Conservation (phyloP, 2,329 filamentous ascomycete species). For the Aureobasidium subglaciale region DNA sequence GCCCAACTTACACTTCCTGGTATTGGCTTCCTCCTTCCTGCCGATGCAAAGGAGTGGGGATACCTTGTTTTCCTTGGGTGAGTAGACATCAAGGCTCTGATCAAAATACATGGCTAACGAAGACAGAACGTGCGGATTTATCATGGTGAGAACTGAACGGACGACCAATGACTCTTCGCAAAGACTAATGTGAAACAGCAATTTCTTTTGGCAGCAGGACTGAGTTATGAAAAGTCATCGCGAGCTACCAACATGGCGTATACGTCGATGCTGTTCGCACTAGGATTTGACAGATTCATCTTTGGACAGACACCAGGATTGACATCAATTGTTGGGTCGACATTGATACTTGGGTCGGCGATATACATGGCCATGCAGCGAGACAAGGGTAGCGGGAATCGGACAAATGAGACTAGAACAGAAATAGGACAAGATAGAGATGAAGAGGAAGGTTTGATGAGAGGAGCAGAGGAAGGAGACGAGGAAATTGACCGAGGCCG, state of each 20-base stretch:
- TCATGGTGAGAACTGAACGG: slow-evolving; percentile 47
- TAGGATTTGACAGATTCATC: slow-evolving; percentile 56
- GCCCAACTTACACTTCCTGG: slow-evolving; percentile 52
- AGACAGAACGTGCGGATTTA: slow-evolving; percentile 56
- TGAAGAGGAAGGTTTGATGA: slow-evolving; percentile 30
- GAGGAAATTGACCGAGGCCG: slow-evolving; percentile 5
- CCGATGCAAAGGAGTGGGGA: slow-evolving; percentile 52
- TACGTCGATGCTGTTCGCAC: slow-evolving; percentile 62
- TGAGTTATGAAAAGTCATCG: slow-evolving; percentile 61
- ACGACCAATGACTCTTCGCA: not conserved
- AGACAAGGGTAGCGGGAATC: slow-evolving; percentile 27
- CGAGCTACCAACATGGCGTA: slow-evolving; percentile 62
- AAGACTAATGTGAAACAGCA: slow-evolving; percentile 41
- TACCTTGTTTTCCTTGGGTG: slow-evolving; percentile 60
- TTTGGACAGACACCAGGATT: slow-evolving; percentile 53
- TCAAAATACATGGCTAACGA: not conserved
- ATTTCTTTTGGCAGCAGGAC: slow-evolving; percentile 71
- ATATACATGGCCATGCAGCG: slow-evolving; percentile 56
- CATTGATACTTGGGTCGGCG: slow-evolving; percentile 57
- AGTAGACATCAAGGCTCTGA: not conserved
- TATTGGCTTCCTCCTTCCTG: slow-evolving; percentile 52
- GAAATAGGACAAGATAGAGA: slow-evolving; percentile 19
- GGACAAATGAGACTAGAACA: slow-evolving; percentile 15
- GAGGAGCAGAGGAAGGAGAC: slow-evolving; percentile 8
- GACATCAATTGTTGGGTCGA: slow-evolving; percentile 54